These are phyloP conservation scores for Colletotrichum acutatum DNA, from an alignment of 2,329 filamentous ascomycete genomes.

Conservation along the genomic window DNA sequence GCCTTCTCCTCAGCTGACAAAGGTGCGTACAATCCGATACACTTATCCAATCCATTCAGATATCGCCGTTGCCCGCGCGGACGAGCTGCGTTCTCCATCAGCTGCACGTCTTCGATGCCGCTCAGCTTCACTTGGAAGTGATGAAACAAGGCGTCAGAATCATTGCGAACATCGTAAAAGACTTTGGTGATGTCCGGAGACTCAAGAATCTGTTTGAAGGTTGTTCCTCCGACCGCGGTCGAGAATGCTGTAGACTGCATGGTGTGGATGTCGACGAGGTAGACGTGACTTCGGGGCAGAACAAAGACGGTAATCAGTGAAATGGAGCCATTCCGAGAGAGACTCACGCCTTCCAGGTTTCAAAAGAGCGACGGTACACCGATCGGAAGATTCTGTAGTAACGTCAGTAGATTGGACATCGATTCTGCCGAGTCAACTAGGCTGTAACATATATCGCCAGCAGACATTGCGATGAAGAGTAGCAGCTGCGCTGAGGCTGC, in stretches of 20 bases:
- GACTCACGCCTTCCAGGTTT: constrained; percentile 59
- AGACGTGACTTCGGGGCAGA: constrained; percentile 42
- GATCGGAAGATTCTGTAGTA: neutral
- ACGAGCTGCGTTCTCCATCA: constrained; percentile 61
- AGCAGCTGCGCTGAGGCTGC: no score
- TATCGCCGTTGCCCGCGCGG: neutral
- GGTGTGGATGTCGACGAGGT: constrained; percentile 57
- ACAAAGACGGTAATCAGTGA: constrained; percentile 57
- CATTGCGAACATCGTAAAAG: constrained; percentile 69
- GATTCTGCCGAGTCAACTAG: neutral
- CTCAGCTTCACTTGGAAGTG: constrained; percentile 55
- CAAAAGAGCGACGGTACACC: constrained; percentile 54
- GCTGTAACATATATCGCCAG: neutral
- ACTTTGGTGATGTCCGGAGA: constrained; percentile 56
- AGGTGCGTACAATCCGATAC: constrained; percentile 43
- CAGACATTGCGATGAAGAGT: no score
- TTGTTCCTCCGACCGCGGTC: neutral
- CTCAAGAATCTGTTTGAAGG: constrained; percentile 57
- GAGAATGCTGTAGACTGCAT: constrained; percentile 48
- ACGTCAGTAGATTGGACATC: neutral
- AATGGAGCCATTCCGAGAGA: constrained; percentile 55
- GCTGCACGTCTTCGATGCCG: constrained; percentile 63
- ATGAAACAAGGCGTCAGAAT: constrained; percentile 64
- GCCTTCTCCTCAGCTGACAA: constrained; percentile 5
- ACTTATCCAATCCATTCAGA: constrained; percentile 42